Percentiles rank a stretch among this genome's conserved stretches.
These are phyloP conservation scores for Dioszegia aurantiaca DNA, from an alignment of 768 basidiomycete species.

Conservation along the genomic window DNA sequence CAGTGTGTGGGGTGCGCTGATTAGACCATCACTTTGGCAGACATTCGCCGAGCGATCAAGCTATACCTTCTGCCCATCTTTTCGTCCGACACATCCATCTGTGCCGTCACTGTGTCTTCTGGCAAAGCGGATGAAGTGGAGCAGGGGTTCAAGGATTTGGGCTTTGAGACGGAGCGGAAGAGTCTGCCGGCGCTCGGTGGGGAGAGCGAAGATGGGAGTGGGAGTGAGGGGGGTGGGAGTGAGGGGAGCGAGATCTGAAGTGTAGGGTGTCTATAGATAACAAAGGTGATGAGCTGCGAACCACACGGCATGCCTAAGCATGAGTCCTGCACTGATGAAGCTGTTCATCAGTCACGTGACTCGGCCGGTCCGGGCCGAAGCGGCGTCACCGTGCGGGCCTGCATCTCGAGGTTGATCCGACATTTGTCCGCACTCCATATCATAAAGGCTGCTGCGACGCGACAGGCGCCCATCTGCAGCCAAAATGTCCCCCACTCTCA, in stretches of 20 bases:
- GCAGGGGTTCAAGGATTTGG: conserved; percentile 62
- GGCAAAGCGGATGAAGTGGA: conserved; percentile 72
- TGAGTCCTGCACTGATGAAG: no score
- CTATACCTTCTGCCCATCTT: conserved; percentile 84
- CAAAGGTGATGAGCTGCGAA: no score
- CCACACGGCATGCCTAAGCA: no score
- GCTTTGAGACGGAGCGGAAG: conserved; percentile 75
- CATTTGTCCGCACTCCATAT: neutral
- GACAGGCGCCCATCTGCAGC: neutral
- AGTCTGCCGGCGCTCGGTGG: conserved; percentile 60
- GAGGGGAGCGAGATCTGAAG: conserved; percentile 10
- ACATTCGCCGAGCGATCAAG: conserved; percentile 67
- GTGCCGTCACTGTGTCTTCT: conserved; percentile 77
- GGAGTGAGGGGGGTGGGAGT: conserved; percentile 11
- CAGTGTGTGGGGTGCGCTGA: neutral
- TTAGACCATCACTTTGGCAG: conserved; percentile 71
- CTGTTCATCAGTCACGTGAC: no score
- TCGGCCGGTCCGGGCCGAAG: conserved; percentile 7
- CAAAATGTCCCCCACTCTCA: conserved; percentile 7
- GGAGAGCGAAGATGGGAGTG: conserved; percentile 33
- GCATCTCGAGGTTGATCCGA: neutral
- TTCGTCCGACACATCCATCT: conserved; percentile 68
- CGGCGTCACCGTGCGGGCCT: conserved; percentile 2
- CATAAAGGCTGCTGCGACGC: neutral
- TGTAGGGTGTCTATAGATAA: neutral